Evolutionary conservation across 225 moss, liverwort and hornwort genomes (phyloP).

Genomic region (Climacium dendroides): DNA sequence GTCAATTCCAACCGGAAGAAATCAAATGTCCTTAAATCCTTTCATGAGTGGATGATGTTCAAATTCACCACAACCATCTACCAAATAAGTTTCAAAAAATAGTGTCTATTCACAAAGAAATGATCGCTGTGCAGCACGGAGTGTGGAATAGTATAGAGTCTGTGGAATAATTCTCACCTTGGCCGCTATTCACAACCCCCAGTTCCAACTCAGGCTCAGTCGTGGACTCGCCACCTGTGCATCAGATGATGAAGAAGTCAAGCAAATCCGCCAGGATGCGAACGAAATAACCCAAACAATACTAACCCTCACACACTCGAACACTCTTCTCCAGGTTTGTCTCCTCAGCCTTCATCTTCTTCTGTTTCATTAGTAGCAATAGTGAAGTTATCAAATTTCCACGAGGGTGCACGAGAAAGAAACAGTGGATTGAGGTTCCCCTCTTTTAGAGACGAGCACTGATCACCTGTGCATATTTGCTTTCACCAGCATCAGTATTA

Average conservation of each 20-base stretch:
- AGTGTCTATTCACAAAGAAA: too few species aligned
- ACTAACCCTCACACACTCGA: neutral
- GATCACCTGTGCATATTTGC: neutral
- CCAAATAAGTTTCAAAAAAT: too few species aligned
- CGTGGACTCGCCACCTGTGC: neutral
- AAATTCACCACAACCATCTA: neutral
- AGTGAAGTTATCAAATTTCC: neutral
- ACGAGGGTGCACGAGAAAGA: neutral
- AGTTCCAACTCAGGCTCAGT: neutral
- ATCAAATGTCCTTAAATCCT: neutral
- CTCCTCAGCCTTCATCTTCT: neutral
- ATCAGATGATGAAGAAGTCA: neutral
- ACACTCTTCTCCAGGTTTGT: neutral
- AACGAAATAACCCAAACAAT: neutral
- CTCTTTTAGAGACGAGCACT: neutral
- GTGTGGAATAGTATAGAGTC: neutral
- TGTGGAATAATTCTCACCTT: neutral
- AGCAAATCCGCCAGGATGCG: neutral
- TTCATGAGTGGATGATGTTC: neutral
- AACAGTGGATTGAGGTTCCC: neutral
- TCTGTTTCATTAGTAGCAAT: neutral
- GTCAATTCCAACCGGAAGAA: neutral
- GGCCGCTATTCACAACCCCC: neutral
- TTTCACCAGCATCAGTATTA: neutral
- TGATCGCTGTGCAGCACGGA: too few species aligned